Evolutionary conservation across 2,329 filamentous ascomycete genomes (phyloP), one percentile per base, ranked within the genome.

Genomic region (Pseudomassariella vexata): DNA sequence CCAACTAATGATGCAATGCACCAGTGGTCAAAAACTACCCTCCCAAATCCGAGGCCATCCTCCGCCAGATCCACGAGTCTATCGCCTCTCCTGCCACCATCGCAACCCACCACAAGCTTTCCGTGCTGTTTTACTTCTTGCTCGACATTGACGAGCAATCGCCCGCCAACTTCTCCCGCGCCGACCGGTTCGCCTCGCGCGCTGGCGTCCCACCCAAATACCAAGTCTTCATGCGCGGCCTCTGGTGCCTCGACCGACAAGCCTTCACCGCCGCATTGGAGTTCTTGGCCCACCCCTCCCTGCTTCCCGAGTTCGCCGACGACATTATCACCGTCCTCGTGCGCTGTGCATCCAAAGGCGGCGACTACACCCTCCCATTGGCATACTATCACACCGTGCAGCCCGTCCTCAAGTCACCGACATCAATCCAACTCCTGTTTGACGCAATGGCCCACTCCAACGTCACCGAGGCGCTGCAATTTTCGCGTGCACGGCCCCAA

Each of bases 81-180:
- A 79, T 94, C 41, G 73, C 79, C 53, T 69, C 76, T 17, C 75
- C 63, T 29, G 42, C 68, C 33, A 65, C 63, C 29, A 77, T 82
- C 45, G 73, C 81, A 6, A 68, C 76, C 33, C 82, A 89, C 55
- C 81, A 89, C 62, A 89, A 89, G 56, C 77, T 88, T 44, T 85
- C 86, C 12, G 71, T 92, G 28, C 68, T 94, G 42, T 94, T 85
- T 66, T 94, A 94, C 55, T 65, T 94, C 23, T 70, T 94, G 3
- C 80, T 86, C 49, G 85, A 94, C 54, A 75, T 82, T 50, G 75
- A 82, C 47, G 59, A 65, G 23, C 35, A 33, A 12, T n/a, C 57
- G 63, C 18, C 65, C 71, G 15, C 9, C 14, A n/a, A 28, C 67
- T 14, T 65, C 68, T 4, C 58, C 69, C 12, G 37, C 18, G 49